phyloP scores from a whole-genome alignment of 2,329 filamentous ascomycete genomes.

The Exophiala phaeomuriformis region DNA sequence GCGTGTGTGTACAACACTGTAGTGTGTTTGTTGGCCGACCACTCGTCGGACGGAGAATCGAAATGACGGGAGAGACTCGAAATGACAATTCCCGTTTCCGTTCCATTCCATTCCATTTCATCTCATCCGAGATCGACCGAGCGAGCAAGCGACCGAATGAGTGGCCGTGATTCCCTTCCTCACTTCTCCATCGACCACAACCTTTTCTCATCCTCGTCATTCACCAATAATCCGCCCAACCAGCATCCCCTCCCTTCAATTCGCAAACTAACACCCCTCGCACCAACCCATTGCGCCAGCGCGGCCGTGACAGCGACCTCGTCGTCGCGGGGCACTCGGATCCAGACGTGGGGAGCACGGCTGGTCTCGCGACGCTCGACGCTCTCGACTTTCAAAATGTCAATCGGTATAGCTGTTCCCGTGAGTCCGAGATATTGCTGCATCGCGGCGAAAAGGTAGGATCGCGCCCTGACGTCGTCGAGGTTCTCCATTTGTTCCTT shows the following conservation, averaged over 20 bases:
- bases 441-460: conserved; percentile 41
- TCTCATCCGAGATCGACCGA: too few species aligned
- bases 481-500: conserved; percentile 16
- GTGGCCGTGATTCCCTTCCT: neutral
- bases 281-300: conserved; percentile 39
- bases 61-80: too few species aligned
- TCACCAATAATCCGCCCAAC: conserved; percentile 21
- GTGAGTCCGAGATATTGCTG: conserved; percentile 43
- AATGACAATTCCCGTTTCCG: too few species aligned
- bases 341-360: conserved; percentile 31
- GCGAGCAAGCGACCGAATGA: too few species aligned
- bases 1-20: too few species aligned
- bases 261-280: conserved; percentile 22
- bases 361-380: too few species aligned
- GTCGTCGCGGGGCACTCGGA: conserved; percentile 42
- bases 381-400: conserved; percentile 38
- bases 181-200: conserved; percentile 20
- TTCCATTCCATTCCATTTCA: too few species aligned
- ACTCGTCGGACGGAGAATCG: too few species aligned
- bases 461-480: conserved; percentile 42
- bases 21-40: too few species aligned
- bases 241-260: conserved; percentile 23
- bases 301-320: conserved; percentile 38
- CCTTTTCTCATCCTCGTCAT: conserved; percentile 1
- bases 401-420: conserved; percentile 42